Evolutionary conservation across 805 yeast genomes (phyloP), one percentile per base, ranked within the genome.

Genomic region (Myxozyma neotropica): DNA sequence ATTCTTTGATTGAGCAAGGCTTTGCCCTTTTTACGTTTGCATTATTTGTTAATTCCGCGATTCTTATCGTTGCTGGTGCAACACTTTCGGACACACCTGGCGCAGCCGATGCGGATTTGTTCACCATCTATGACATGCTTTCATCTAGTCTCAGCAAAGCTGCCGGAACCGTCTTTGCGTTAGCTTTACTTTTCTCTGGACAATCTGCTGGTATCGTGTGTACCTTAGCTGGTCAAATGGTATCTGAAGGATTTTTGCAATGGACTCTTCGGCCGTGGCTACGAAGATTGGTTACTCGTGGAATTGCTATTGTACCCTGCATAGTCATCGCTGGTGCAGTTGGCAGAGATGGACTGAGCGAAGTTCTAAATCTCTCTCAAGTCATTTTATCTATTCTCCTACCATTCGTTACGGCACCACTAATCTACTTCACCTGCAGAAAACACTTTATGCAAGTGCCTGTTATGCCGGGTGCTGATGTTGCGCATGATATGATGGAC

Each of bases 201-300:
- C 91, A 88, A 69, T 86, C 92, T 44, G 96, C 97, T 0, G 96
- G 97, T 49, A 84, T 92, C 43, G 92, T 91, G 1, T 91, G 97
- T 71, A 92, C 97, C 0, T 87, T 92, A 75, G 89, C 68, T 0
- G 97, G 97, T 96, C 66, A 92, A 73, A 85, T 92, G 67, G 96
- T 92, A 1, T 83, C 90, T 67, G 97, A 92, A 71, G 97, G 97
- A 0, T 93, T 89, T 69, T 76, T 92, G 44, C 81, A 84, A 52
- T 91, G 97, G 96, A 83, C 81, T 1, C 65, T 89, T 38, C 80
- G 78, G 61, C 97, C 97, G 2, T 86, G 96, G 88, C 69, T 86
- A 53, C 80, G 97, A 70, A 78, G 97, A 64, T 70, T 92, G 10
- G 78, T 85, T 12, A 92, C 97, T 0, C 80, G 97, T 70, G 74